A percentile compares a stretch with the other conserved stretches of the same genome.
These are phyloP conservation scores for Spirogloea muscicola DNA, from an alignment of 139 green algal genomes.

Conservation along the genomic window DNA sequence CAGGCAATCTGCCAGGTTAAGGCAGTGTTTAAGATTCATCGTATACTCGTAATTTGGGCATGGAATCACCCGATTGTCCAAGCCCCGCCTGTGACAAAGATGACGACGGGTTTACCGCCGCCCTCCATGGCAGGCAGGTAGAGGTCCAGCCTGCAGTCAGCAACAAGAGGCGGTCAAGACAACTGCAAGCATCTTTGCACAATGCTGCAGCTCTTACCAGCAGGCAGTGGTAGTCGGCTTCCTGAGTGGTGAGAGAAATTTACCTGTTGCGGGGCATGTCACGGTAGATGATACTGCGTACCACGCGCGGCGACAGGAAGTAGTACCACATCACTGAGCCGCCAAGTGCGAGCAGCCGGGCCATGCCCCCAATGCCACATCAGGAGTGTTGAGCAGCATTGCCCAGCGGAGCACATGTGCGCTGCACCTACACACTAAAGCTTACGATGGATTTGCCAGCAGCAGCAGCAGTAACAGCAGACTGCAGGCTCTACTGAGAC, in stretches of 20 bases:
- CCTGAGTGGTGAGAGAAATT: neutral
- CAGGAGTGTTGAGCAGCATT: neutral
- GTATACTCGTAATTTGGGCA: neutral
- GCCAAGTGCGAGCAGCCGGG: neutral
- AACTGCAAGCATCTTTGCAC: neutral
- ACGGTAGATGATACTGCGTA: slow-evolving; percentile 19
- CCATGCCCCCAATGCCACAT: too few species aligned
- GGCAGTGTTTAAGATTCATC: neutral
- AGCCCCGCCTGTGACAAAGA: slow-evolving; percentile 43
- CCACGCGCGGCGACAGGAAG: slow-evolving; percentile 13
- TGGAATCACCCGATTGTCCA: slow-evolving; percentile 40
- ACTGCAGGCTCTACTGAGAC: too few species aligned
- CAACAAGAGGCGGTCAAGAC: neutral
- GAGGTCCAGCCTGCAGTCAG: slow-evolving; percentile 6
- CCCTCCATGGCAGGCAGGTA: neutral
- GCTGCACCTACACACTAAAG: too few species aligned
- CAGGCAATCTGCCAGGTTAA: neutral
- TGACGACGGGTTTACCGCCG: slow-evolving; percentile 13
- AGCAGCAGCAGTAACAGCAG: too few species aligned
- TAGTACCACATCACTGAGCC: slow-evolving; percentile 26
- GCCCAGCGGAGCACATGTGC: neutral
- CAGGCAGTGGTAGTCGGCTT: neutral
- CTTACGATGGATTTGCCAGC: too few species aligned
- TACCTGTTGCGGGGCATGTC: slow-evolving; percentile 10
- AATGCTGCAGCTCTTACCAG: too few species aligned